Percentiles rank a stretch among this genome's conserved stretches.
phyloP scores from a whole-genome alignment of 2,329 filamentous ascomycete genomes.

The Cordyceps javanica region DNA sequence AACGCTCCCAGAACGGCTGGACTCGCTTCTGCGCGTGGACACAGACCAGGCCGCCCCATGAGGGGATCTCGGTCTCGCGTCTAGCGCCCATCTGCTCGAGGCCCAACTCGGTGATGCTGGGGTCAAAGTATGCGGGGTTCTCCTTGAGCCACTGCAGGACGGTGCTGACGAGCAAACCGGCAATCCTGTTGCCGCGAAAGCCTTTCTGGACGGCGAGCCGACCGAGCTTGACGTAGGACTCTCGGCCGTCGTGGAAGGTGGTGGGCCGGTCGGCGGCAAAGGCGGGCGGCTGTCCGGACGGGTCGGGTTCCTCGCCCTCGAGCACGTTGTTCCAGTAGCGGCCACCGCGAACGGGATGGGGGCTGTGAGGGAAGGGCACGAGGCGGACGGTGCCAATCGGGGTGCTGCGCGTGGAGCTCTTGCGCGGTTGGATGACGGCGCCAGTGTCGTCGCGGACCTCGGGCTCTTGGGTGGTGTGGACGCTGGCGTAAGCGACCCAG shows the following conservation, averaged over 20 bases:
- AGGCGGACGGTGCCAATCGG: constrained; percentile 72
- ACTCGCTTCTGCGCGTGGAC: constrained; percentile 71
- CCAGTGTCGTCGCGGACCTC: constrained; percentile 39
- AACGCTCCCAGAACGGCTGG: constrained; percentile 58
- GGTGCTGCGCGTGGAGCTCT: constrained; percentile 36
- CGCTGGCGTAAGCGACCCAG: constrained; percentile 76
- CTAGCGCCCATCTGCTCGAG: constrained; percentile 38
- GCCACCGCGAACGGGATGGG: constrained; percentile 51
- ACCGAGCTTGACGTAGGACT: constrained; percentile 79
- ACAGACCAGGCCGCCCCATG: constrained; percentile 70
- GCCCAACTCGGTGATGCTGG: constrained; percentile 38
- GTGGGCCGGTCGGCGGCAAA: constrained; percentile 37
- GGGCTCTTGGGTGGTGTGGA: constrained; percentile 40
- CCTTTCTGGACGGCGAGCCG: constrained; percentile 63
- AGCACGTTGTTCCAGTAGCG: constrained; percentile 41
- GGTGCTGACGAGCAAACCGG: constrained; percentile 58
- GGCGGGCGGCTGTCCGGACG: constrained; percentile 11
- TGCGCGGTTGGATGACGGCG: constrained; percentile 34
- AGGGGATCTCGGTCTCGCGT: constrained; percentile 36
- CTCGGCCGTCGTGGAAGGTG: constrained; percentile 51
- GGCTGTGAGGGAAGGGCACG: constrained; percentile 71
- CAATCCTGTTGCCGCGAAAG: constrained; percentile 61
- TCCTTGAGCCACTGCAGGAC: constrained; percentile 61
- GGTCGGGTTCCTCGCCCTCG: constrained; percentile 18
- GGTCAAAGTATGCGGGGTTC: constrained; percentile 52